These are phyloP conservation scores for Neurospora sp. DNA, from an alignment of 495 filamentous ascomycete species.

Conservation along the genomic window DNA sequence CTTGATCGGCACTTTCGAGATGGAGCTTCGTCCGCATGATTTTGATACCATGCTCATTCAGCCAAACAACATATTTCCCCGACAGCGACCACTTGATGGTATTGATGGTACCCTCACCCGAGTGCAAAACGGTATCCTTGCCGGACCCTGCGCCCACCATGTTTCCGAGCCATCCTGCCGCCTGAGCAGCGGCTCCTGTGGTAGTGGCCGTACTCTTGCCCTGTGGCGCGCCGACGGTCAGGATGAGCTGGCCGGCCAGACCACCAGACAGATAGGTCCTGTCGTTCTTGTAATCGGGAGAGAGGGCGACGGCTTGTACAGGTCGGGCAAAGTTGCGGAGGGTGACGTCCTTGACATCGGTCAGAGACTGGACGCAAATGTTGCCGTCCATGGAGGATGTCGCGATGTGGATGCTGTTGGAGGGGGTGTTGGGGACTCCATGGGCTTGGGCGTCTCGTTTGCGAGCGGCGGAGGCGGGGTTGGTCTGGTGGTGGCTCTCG, in stretches of 20 bases:
- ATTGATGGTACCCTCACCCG: slow-evolving; percentile 82
- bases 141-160: slow-evolving; percentile 72
- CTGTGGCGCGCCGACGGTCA: slow-evolving; percentile 72
- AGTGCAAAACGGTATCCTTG: slow-evolving; percentile 82
- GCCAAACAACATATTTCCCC: slow-evolving; percentile 84
- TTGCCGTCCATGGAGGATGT: slow-evolving; percentile 94
- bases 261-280: slow-evolving; percentile 83
- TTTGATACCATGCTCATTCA: slow-evolving; percentile 93
- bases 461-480: slow-evolving; percentile 40
- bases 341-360: slow-evolving; percentile 65
- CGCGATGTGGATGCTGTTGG: slow-evolving; percentile 83
- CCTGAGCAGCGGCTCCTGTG: slow-evolving; percentile 63
- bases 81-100: slow-evolving; percentile 88
- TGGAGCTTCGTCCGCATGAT: slow-evolving; percentile 89
- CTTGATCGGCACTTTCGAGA: slow-evolving; percentile 63
- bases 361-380: slow-evolving; percentile 75
- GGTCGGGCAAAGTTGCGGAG: slow-evolving; percentile 90
- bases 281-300: slow-evolving; percentile 85
- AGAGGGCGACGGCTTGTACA: slow-evolving; percentile 79
- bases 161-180: slow-evolving; percentile 80
- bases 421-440: slow-evolving; percentile 54
- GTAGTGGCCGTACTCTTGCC: slow-evolving; percentile 75
- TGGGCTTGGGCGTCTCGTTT: slow-evolving; percentile 32
- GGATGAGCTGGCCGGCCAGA: slow-evolving; percentile 74
- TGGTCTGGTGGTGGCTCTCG: slow-evolving; percentile 31